Evolutionary conservation across 1,284 basidiomycete species (phyloP), one percentile per base, ranked within the genome.

Genomic region (Cerioporus squamosus): DNA sequence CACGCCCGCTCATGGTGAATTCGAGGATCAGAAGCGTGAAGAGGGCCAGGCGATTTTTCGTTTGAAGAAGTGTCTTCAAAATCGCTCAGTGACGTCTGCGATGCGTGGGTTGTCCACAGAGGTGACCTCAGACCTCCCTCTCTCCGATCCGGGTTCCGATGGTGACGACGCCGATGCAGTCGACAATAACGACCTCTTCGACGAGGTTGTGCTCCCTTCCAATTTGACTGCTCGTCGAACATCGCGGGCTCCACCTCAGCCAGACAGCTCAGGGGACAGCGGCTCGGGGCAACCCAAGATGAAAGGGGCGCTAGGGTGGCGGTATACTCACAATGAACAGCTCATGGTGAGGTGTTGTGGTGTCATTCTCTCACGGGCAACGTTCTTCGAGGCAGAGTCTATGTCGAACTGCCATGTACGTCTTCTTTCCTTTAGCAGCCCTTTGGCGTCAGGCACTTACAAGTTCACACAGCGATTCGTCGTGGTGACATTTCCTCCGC

Each of bases 61-160:
- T 10, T 10, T 29, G 6, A 29, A 29, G 29, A 31, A 45, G 23
- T 6, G 23, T 68, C 68, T 8, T 69, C 70, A 45, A 48, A 50
- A 5, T 10, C 6, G 10, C 6, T 10, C 10, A 6, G 7, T 8
- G 29, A 10, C 7, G 29, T 29, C 29, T 6, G 7, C 10, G 29
- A 6, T 29, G 6, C 29, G 29, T 6, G 29, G 29, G 10, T 10
- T 29, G 29, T 10, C 29, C 6, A 10, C 6, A 8, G 29, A 29
- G 10, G 29, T 10, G 6, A 10, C 29, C 29, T 6, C 29, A 29
- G 29, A 29, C 29, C 6, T 6, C 29, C 7, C 7, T 6, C 7
- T 8, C 29, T 6, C 10, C 29, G 10, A 6, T 10, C 29, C 29
- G 29, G 29, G 10, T 29, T 10, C 29, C 10, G 29, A 29, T 29